A percentile compares a stretch with the other conserved stretches of the same genome.
These are phyloP conservation scores for Salix brachista DNA, from an alignment of 345 rosid genomes.

Conservation along the genomic window DNA sequence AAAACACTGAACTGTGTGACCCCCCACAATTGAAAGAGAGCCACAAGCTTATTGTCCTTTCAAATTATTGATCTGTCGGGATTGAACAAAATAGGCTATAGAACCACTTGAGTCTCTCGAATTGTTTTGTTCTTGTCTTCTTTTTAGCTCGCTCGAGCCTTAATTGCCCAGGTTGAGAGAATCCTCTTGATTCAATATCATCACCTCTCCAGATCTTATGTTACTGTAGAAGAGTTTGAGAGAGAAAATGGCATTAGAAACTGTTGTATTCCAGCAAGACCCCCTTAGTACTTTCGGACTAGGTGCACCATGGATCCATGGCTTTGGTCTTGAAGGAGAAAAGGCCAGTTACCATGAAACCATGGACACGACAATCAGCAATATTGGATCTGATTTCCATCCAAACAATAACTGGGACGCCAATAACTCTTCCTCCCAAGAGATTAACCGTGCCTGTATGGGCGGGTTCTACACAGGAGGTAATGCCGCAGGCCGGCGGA, in stretches of 20 bases:
- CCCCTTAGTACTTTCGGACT: constrained; percentile 19
- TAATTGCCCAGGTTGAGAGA: not conserved
- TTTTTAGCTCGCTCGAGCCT: not conserved
- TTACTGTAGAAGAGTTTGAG: not conserved
- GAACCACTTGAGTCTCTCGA: not conserved
- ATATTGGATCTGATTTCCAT: constrained; percentile 18
- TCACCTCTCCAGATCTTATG: not conserved
- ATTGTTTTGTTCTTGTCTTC: not conserved
- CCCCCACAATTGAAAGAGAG: not conserved
- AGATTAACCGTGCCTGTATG: not conserved
- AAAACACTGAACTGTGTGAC: not conserved
- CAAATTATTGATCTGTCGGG: not conserved
- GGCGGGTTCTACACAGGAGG: constrained; percentile 5
- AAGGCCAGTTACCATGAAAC: constrained; percentile 1
- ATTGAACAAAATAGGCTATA: not conserved
- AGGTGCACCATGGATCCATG: constrained; percentile 8
- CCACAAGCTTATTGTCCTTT: not conserved
- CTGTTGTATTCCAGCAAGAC: constrained; percentile 34
- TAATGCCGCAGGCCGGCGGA: constrained; percentile 24
- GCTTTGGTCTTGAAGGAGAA: constrained; percentile 14
- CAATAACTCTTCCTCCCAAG: constrained; percentile 18
- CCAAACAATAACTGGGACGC: not conserved
- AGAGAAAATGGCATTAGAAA: constrained; percentile 28
- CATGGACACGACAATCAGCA: not conserved
- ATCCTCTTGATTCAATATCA: not conserved